phyloP scores from a whole-genome alignment of 2,329 filamentous ascomycete species.

The Apiospora arundinis region DNA sequence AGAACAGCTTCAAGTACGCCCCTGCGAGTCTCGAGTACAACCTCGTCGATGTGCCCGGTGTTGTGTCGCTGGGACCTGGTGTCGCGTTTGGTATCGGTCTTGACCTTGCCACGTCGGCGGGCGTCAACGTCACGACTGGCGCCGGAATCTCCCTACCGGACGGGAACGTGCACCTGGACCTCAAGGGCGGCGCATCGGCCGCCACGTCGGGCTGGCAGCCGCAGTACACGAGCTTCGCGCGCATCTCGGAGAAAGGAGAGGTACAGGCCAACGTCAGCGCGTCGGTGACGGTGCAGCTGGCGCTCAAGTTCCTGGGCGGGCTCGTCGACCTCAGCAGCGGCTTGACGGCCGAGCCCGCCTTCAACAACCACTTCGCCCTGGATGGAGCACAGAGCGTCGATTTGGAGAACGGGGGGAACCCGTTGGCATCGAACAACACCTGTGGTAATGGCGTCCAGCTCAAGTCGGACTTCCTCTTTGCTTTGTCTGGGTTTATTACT shows the following conservation, averaged over 20 bases:
- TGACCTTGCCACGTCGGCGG: constrained; percentile 43
- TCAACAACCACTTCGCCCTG: constrained; percentile 44
- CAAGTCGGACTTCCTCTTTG: constrained; percentile 37
- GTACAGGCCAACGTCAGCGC: constrained; percentile 42
- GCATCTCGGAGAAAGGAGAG: constrained; percentile 41
- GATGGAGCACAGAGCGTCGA: constrained; percentile 33
- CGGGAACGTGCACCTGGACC: constrained; percentile 48
- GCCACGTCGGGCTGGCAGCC: constrained; percentile 44
- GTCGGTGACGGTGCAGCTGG: constrained; percentile 46
- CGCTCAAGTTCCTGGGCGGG: constrained; percentile 44
- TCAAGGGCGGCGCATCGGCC: constrained; percentile 39
- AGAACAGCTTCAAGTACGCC: constrained; percentile 43
- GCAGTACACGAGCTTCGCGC: constrained; percentile 41
- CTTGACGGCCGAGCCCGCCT: constrained; percentile 43
- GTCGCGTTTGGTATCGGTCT: constrained; percentile 46
- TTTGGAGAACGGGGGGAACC: constrained; percentile 27
- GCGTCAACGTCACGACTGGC: constrained; percentile 39
- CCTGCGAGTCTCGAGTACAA: constrained; percentile 45
- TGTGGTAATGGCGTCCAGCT: constrained; percentile 36
- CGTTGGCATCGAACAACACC: constrained; percentile 27
- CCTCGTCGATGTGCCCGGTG: constrained; percentile 47
- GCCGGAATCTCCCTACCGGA: constrained; percentile 41
- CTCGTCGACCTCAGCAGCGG: constrained; percentile 46
- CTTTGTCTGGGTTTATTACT: constrained; percentile 37
- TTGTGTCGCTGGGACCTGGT: constrained; percentile 46